phyloP scores from a whole-genome alignment of 106 monocot species.

The Phalaenopsis equestris region DNA sequence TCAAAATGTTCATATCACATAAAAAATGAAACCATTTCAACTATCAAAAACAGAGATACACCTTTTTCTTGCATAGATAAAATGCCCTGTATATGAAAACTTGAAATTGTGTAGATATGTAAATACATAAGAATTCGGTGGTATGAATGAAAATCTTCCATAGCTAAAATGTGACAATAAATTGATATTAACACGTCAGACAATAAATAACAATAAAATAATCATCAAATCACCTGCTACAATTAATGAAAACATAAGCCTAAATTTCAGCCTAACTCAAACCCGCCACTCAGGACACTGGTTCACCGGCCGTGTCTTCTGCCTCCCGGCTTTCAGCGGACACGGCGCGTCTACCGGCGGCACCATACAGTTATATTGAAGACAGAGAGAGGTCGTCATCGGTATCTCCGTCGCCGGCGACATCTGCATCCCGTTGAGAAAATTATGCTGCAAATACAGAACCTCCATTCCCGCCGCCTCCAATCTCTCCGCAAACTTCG shows the following conservation, averaged over 20 bases:
- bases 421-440: slow-evolving; percentile 58
- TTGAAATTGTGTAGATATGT: too few species aligned
- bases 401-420: slow-evolving; percentile 52
- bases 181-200: background rate
- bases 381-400: slow-evolving; percentile 38
- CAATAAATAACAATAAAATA: background rate
- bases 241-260: background rate
- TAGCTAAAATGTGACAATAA: background rate
- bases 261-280: slow-evolving; percentile 1
- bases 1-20: too few species aligned
- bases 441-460: slow-evolving; percentile 74
- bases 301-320: slow-evolving; percentile 41
- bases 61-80: too few species aligned
- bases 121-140: too few species aligned
- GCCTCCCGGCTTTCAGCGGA: slow-evolving; percentile 53
- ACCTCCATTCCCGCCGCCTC: slow-evolving; percentile 46
- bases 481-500: slow-evolving; percentile 43
- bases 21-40: too few species aligned
- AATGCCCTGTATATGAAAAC: too few species aligned
- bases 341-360: slow-evolving; percentile 59
- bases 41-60: too few species aligned
- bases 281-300: slow-evolving; percentile 73
- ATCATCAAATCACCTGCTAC: background rate
- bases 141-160: too few species aligned
- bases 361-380: slow-evolving; percentile 78